phyloP scores from a whole-genome alignment of 1,284 basidiomycete genomes.

The Cystobasidiaceae sp. region DNA sequence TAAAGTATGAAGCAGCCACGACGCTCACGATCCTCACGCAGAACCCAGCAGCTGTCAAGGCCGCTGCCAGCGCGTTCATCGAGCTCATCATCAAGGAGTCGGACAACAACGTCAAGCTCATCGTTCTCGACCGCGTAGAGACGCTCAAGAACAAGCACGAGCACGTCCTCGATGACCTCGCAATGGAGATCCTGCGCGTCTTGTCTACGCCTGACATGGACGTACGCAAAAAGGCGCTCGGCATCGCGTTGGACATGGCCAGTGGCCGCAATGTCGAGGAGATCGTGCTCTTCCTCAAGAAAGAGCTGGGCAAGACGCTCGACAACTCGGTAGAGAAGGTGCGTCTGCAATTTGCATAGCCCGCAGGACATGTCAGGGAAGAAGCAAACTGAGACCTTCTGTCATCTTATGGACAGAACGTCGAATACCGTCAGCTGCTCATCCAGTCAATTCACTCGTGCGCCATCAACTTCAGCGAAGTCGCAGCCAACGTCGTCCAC shows the following conservation, averaged over 20 bases:
- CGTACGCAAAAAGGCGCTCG: constrained; percentile 86
- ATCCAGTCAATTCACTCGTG: constrained; percentile 97
- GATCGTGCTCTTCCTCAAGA: constrained; percentile 92
- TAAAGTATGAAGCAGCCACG: constrained; percentile 97
- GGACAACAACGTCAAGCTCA: constrained; percentile 98
- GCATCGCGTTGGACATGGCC: constrained; percentile 87
- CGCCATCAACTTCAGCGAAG: constrained; percentile 96
- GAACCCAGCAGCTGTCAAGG: constrained; percentile 93
- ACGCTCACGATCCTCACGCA: constrained; percentile 92
- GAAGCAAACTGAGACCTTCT: no score
- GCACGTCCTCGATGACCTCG: constrained; percentile 82
- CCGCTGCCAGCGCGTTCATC: constrained; percentile 83
- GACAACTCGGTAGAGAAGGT: constrained; percentile 77
- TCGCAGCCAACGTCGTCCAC: constrained; percentile 91
- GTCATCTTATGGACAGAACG: no score
- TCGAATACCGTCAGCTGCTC: constrained; percentile 92
- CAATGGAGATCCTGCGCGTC: constrained; percentile 93
- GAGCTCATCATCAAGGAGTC: constrained; percentile 90
- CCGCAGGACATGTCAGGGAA: no score
- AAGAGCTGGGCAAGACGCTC: constrained; percentile 89
- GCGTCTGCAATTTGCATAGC: no score
- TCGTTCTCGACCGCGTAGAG: constrained; percentile 91
- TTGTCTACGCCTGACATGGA: constrained; percentile 84
- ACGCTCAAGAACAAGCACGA: constrained; percentile 78
- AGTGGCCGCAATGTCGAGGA: constrained; percentile 96